Base-by-base conservation (phyloP, 139 green algal species). In the Zygnema circumcarinatum region DNA sequence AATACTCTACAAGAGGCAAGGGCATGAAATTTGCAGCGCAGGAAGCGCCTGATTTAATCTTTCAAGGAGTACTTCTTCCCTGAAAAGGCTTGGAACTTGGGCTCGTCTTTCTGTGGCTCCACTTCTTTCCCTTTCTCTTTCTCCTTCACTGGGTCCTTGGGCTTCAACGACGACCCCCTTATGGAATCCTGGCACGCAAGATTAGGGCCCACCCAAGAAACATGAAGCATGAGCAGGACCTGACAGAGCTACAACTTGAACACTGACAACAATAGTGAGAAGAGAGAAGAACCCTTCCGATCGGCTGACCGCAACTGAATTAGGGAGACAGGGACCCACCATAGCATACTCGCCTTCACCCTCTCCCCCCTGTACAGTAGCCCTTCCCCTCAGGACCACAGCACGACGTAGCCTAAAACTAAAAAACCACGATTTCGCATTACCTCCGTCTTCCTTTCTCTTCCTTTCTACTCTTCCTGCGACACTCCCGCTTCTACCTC, bases 1-100 rank as follows among this genome's bases (percentile, higher is more conserved):
- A 67, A 35, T 20, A 75, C 16, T 52, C 20, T 47, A 21, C 76
- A 52, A 75, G 7, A 79, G 16, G 3, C 22, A 83, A n/a, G 2
- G 39, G 2, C 22, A 75, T 7, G 7, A 36, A 21, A 3, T 54
- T 35, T 20, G 35, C 36, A 25, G 20, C 39, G 7, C 22, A 22
- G 7, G 20, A 69, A 79, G 39, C 7, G 11, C 2, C 56, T 22
- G 76, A 21, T 38, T 83, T 40, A 85, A 3, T 79, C 79, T 85
- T 38, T 21, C 31, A 83, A 73, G 68, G 75, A 83, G 79, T 85
- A 85, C 3, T 38, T 79, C 41, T 85, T 85, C 2, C 79, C 39
- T 38, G 39, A 76, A 31, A 85, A 85, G 41, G 39, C 41, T 40
- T 38, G 31, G 22, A 78, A 78, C 33, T 40, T 76, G 22, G 2